Evolutionary conservation across 73 alveolate species (phyloP), one percentile per base, ranked within the genome.

Genomic region (Effrenium voratum): DNA sequence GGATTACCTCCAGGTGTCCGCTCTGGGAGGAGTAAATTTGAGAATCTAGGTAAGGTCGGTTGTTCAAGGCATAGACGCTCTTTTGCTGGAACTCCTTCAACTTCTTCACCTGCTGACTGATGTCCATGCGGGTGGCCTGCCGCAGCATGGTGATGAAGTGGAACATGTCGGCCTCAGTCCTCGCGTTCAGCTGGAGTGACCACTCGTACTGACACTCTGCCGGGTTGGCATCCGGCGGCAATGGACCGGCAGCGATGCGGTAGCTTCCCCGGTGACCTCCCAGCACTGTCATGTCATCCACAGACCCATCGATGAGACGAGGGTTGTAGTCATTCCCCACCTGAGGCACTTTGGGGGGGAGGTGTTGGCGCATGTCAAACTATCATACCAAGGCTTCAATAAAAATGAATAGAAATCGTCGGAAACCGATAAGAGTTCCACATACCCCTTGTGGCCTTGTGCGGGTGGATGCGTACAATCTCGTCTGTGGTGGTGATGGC

Each of bases 171-270:
- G 96, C 84, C 75, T 90, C 87, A 50, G 43, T 75, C 57, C 40
- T 59, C 43, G 85, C 86, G 46, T 90, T 90, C 55, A 90, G 59
- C 15, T 40, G 44, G 43, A 90, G 49, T 30, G 96, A 87, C 95
- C 95, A 87, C 79, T 90, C 96, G 87, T 90, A 90, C 73, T 90
- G 96, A 43, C 96, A 90, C 22, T 68, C 87, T 24, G 96, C 34
- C 13, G 96, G 96, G 55, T 90, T 90, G 96, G 96, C 96, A 34
- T 90, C 96, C 76, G 73, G 76, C 30, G 96, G 96, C 87, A 90
- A 46, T 38, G 96, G 96, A 38, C 96, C 96, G 15, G 96, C 96
- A 5, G 86, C 96, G 44, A 90, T 70, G 72, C 96, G 96, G 47
- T 90, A 90, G 75, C 87, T 90, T 41, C 96, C 96, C 3, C 96